Evolutionary conservation across 1,139 yeast species (phyloP), one percentile per base, ranked within the genome.

Genomic region (Kurtzmaniella natalensis): DNA sequence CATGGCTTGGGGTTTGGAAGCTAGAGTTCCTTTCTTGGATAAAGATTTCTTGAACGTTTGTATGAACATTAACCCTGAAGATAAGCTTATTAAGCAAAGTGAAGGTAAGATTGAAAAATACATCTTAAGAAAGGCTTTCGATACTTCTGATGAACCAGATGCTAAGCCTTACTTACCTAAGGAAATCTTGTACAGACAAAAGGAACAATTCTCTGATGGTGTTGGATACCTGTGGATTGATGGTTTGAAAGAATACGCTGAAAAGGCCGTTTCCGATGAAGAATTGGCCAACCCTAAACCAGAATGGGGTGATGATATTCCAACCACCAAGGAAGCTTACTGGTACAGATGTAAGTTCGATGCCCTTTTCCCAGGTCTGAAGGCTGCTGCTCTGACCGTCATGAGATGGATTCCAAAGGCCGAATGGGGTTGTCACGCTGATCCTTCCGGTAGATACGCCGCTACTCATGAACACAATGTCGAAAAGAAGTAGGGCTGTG

Each of bases 391-490:
- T 42, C 68, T 80, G 31, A 92, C 98, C 16, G 98, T 92, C 42
- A 88, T 86, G 96, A 83, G 98, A 76, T 92, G 99, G 99, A 70
- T 92, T 63, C 99, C 99, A 59, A 92, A 94, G 76, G 97, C 97
- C 45, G 98, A 92, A 64, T 92, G 99, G 99, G 98, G 98, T 44
- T 92, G 98, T 69, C 89, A 89, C 56, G 95, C 82, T 50, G 99
- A 92, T 64, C 98, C 99, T 36, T 84, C 95, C 38, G 99, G 99
- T 46, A 86, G 99, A 71, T 89, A 74, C 57, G 96, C 95, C 48
- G 77, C 84, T 66, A 80, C 84, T 49, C 98, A 92, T 62, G 88
- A 83, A 39, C 60, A 64, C 46, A 67, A 68, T 54, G 72, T 69
- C 37, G 63, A 53, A 10, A 18, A 16, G 23, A 16, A 15, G 28